These are phyloP conservation scores for Nicotiana knightiana DNA, from an alignment of 257 asterid genomes.

Conservation along the genomic window DNA sequence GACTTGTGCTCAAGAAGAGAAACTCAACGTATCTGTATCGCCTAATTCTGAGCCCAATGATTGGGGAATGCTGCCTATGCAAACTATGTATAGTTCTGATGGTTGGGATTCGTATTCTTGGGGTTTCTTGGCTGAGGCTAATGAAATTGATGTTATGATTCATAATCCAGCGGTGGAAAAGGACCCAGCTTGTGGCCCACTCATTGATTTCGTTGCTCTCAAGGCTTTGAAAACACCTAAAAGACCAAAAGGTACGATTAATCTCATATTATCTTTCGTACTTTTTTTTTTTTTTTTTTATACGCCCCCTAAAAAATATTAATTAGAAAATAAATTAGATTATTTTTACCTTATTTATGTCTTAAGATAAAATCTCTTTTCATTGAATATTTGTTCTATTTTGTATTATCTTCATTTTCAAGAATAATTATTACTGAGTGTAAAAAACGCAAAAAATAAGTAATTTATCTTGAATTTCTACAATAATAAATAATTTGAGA, in stretches of 20 bases:
- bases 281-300: too few species aligned
- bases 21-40: constrained; percentile 13
- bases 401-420: too few species aligned
- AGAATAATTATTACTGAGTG: too few species aligned
- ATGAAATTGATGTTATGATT: constrained; percentile 1
- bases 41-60: constrained; percentile 4
- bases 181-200: constrained; percentile 24
- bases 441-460: too few species aligned
- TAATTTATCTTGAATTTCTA: too few species aligned
- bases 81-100: constrained; percentile 19
- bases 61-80: constrained; percentile 18
- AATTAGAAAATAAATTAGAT: too few species aligned
- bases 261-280: too few species aligned
- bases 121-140: constrained; percentile 9
- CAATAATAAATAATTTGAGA: too few species aligned
- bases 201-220: constrained; percentile 18
- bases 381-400: too few species aligned
- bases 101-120: constrained; percentile 19
- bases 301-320: too few species aligned
- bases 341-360: too few species aligned
- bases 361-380: too few species aligned
- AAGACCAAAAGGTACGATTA: not conserved
- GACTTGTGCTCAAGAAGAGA: constrained; percentile 24
- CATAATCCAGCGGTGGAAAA: constrained; percentile 19
- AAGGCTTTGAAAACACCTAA: constrained; percentile 13